Evolutionary conservation across 2,329 filamentous ascomycete species (phyloP), one percentile per base, ranked within the genome.

Genomic region (Fulvia fulva): DNA sequence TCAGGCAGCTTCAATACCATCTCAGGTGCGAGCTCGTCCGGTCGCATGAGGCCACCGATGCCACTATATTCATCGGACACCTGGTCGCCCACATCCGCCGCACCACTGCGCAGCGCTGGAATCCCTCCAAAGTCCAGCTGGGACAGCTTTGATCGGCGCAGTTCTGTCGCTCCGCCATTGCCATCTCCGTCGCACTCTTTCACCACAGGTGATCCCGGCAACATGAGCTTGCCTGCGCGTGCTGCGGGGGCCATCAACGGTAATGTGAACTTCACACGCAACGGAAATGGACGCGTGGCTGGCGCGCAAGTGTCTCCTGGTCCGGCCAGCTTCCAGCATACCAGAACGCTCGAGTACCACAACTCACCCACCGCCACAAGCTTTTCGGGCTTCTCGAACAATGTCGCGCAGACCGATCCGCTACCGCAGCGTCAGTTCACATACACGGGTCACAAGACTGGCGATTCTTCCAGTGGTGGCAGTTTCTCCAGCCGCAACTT

Each of bases 321-420:
- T 22, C 21, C 21, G 2, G 37, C 49, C 21, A 34, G 46, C 26
- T 37, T 63, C 25, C 56, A 51, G 23, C 61, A 51, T 51, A 61
- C 58, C 9, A 57, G 58, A 28, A 61, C 61, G 16, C 52, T 55
- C 28, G 58, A 65, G 53, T 60, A 63, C 21, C 63, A 63, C 53
- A 59, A 55, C 26, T 32, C 47, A 23, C 26, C 47, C 11, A 14
- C 30, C 28, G 43, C 23, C 21, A 16, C 44, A 21, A 41, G 3
- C 19, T 16, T 37, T 6, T 23, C 34, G n/a, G 23, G 22, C 34
- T 55, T 47, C 43, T 12, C 47, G 12, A 21, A n/a, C 23, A 50
- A 32, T 11, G 22, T 26, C 21, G n/a, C 50, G n/a, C 56, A 47
- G 23, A 59, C 56, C 7, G 59, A 58, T 30, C 55, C 61, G 22